Conservation (phyloP, 441 rosid species). For the Biscutella laevigata region DNA sequence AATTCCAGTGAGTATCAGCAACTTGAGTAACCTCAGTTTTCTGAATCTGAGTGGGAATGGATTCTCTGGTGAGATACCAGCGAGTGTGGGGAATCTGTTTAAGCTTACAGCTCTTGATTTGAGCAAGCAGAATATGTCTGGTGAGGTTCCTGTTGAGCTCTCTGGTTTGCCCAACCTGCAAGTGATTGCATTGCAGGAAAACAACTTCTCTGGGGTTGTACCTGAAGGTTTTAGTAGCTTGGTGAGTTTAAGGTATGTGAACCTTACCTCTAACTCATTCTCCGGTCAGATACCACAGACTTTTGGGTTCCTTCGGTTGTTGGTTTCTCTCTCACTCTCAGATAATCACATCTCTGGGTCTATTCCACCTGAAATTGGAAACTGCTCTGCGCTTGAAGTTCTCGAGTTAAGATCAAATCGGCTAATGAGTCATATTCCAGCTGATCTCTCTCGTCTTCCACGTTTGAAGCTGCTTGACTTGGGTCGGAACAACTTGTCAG, state of each 20-base stretch:
- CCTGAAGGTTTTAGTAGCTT: slow-evolving; percentile 94
- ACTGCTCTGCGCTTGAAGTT: slow-evolving; percentile 74
- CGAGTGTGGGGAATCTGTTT: slow-evolving; percentile 54
- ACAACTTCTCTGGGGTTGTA: slow-evolving; percentile 55
- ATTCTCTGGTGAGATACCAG: slow-evolving; percentile 62
- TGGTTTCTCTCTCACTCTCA: slow-evolving; percentile 64
- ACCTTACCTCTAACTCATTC: slow-evolving; percentile 63
- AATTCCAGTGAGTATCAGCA: slow-evolving; percentile 58
- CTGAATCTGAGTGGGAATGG: slow-evolving; percentile 66
- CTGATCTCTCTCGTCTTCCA: slow-evolving; percentile 53
- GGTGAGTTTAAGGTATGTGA: slow-evolving; percentile 52
- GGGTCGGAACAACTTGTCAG: slow-evolving; percentile 62
- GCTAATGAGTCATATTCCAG: slow-evolving; percentile 58
- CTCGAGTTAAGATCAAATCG: slow-evolving; percentile 63
- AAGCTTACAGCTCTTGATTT: slow-evolving; percentile 64
- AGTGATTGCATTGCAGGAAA: slow-evolving; percentile 80
- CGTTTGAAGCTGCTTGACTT: slow-evolving; percentile 55
- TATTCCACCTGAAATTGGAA: slow-evolving; percentile 71
- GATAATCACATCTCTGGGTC: slow-evolving; percentile 57
- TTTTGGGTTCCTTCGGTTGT: slow-evolving; percentile 60
- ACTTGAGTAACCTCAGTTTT: slow-evolving; percentile 42
- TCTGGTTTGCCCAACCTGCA: slow-evolving; percentile 78
- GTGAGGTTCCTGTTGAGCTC: slow-evolving; percentile 66
- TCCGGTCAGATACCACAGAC: slow-evolving; percentile 66
- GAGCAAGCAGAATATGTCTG: slow-evolving; percentile 80